Base-by-base conservation (phyloP, 768 basidiomycete genomes). In the Phanerochaete carnosa region DNA sequence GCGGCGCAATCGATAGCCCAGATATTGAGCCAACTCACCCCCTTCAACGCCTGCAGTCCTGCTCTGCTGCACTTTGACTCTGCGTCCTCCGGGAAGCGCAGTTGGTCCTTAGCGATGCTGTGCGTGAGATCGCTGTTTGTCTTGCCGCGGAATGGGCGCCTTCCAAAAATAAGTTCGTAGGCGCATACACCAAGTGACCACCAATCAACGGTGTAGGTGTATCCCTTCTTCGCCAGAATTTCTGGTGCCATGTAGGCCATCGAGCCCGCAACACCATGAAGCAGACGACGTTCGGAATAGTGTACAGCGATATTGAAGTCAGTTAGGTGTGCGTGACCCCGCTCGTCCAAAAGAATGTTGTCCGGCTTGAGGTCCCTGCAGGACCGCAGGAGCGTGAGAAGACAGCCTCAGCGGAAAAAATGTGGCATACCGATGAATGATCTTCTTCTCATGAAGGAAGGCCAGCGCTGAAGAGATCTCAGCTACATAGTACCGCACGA, bases 221-320 rank as follows among this genome's bases (percentile, higher is more conserved):
- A 99, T 16, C 96, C 96, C 62, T 92, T 87, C 74, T 97, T 97
- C 47, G 86, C 80, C 45, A 99, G 79, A 49, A 99, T 96, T 85
- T 90, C 88, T 2, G 89, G 89, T 45, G 90, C 95, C 96, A 99
- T 99, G 73, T 99, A 99, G 2, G 96, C 96, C 95, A 98, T 96
- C 55, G 94, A 96, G 9, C 96, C 96, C 25, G 96, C 96, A 0
- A 99, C 91, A 25, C 95, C 94, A 13, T 91, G 95, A 26, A 90
- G 74, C 33, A 94, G 76, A 60, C 89, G 84, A 58, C 92, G 83
- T 59, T 97, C 94, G 4, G 89, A 86, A 70, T 92, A 98, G 73
- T 99, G 96, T 7, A 98, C 94, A 16, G 96, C 96, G 60, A 99
- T 99, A 73, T 99, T 99, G 76, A 99, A 97, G 72, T 99, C 96